Percentiles rank a stretch among this genome's conserved stretches.
Conservation (phyloP, 2,329 filamentous ascomycete species). For the Phymatotrichopsis omnivora region DNA sequence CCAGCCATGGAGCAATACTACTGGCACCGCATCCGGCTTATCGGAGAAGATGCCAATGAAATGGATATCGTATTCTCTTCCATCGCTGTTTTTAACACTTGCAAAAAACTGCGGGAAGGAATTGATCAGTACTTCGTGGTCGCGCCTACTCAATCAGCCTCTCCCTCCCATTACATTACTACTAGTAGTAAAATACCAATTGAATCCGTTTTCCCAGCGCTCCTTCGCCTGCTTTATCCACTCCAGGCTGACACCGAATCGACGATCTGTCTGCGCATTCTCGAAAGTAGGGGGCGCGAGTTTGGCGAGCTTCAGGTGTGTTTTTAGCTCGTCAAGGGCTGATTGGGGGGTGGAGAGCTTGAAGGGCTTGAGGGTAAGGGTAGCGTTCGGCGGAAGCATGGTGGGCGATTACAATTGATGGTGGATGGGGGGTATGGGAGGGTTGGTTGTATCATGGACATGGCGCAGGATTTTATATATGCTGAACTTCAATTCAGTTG, state of each 20-base stretch:
- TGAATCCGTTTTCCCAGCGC: slow-evolving; percentile 40
- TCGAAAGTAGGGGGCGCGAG: slow-evolving; percentile 43
- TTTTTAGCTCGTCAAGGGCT: slow-evolving; percentile 40
- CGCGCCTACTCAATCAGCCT: slow-evolving; percentile 19
- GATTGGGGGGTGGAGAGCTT: slow-evolving; percentile 38
- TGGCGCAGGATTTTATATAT: too few species aligned
- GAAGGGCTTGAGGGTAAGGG: slow-evolving; percentile 36
- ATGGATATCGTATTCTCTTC: slow-evolving; percentile 8
- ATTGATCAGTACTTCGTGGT: slow-evolving; percentile 19
- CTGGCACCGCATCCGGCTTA: slow-evolving; percentile 24
- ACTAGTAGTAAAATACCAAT: slow-evolving; percentile 39
- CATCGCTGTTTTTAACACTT: neutral
- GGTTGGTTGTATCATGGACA: too few species aligned
- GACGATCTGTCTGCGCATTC: slow-evolving; percentile 38
- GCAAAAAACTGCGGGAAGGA: slow-evolving; percentile 16
- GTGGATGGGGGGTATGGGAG: too few species aligned
- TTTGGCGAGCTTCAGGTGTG: slow-evolving; percentile 41
- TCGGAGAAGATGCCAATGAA: slow-evolving; percentile 20
- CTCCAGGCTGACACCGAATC: slow-evolving; percentile 41
- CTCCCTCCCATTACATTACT: neutral
- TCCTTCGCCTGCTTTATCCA: slow-evolving; percentile 40
- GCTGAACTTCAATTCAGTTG: too few species aligned
- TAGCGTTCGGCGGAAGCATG: slow-evolving; percentile 13
- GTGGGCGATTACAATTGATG: neutral
- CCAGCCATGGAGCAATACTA: slow-evolving; percentile 34